Evolutionary conservation across 331 rosid genomes (phyloP), one percentile per base, ranked within the genome.

Genomic region (Malus hybrid): DNA sequence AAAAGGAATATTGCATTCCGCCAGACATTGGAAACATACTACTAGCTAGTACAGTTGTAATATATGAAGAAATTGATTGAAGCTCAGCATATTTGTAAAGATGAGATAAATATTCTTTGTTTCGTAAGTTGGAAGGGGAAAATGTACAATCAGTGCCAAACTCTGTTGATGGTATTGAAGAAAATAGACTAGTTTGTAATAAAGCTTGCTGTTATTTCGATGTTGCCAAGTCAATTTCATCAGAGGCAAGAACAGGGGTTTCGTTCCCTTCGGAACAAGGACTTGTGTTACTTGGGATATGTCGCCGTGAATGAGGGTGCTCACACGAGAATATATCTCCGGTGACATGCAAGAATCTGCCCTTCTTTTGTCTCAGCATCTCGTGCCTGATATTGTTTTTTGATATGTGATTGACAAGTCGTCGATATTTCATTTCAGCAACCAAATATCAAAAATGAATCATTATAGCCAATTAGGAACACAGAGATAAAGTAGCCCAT

Each of bases 61-160:
- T 74, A 81, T 84, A 86, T 84, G 78, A 52, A 67, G 71, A 74
- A 74, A 77, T 71, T 71, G 78, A 52, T 55, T 79, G 84, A 81
- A 77, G 78, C 60, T 74, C 65, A 69, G 82, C 74, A 73, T 64
- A 80, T 77, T 70, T 81, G 75, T 75, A 80, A 81, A 88, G 88
- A 73, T 72, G 16, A 65, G 70, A 61, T 74, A 28, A 61, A 50
- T 78, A 22, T 73, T 70, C 63, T 72, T 67, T 73, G 69, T 70
- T 71, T 67, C 28, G 74, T 68, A 75, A 61, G 14, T 80, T 67
- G 65, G 68, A 64, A 61, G 48, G 69, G 69, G 3, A 62, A 78
- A 66, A 50, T 81, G 80, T 83, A 78, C 75, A 60, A 70, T 67
- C 71, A 31, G 75, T 80, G 57, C 65, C 65, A 31, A 80, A 20